phyloP scores from a whole-genome alignment of 1,284 basidiomycete species.

The Moesziomyces sp. region DNA sequence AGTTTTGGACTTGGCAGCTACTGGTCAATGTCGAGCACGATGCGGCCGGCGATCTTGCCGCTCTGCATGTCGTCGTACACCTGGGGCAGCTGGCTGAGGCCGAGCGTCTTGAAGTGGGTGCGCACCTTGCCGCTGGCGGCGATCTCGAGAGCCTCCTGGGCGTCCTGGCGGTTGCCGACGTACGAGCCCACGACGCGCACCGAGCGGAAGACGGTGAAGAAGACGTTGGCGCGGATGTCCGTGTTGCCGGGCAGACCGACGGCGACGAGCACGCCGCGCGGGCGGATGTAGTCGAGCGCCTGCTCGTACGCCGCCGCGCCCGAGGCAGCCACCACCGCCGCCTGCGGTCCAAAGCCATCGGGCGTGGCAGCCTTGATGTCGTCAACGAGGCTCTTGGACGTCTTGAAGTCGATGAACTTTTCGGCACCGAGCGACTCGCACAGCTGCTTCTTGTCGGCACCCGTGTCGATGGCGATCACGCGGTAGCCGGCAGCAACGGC shows the following conservation, averaged over 20 bases:
- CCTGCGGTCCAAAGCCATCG: constrained; percentile 80
- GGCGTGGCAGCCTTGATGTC: constrained; percentile 75
- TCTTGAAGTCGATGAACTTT: constrained; percentile 82
- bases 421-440: constrained; percentile 79
- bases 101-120: constrained; percentile 72
- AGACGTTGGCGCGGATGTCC: constrained; percentile 76
- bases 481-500: constrained; percentile 70
- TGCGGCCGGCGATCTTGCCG: constrained; percentile 74
- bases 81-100: constrained; percentile 73
- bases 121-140: constrained; percentile 78
- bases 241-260: constrained; percentile 78
- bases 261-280: constrained; percentile 77
- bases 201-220: constrained; percentile 73
- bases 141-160: constrained; percentile 74
- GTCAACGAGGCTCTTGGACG: constrained; percentile 72
- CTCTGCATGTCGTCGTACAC: constrained; percentile 73
- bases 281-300: constrained; percentile 74
- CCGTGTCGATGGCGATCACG: constrained; percentile 83
- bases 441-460: constrained; percentile 79
- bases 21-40: constrained; percentile 73
- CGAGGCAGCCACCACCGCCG: constrained; percentile 69
- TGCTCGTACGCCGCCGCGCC: constrained; percentile 75
- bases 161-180: constrained; percentile 72
- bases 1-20: constrained; percentile 3
- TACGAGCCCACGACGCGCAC: constrained; percentile 80